Base-by-base conservation (phyloP, 176 grass and related monocot genomes). In the Musa beccarii region DNA sequence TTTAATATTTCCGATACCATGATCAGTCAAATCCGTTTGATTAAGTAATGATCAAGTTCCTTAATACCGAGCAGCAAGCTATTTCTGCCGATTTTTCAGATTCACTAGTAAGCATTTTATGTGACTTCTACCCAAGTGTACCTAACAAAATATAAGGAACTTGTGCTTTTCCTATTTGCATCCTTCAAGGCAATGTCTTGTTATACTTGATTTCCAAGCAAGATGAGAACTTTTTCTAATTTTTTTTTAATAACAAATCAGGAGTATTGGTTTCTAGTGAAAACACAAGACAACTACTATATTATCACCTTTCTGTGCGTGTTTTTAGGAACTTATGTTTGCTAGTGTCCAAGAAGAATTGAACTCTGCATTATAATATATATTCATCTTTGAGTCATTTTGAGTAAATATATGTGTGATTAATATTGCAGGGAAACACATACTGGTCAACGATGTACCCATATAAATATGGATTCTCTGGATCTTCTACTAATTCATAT, bases 381-480 rank as follows among this genome's bases (percentile, higher is more conserved):
- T 70, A 9, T 51, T 7, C 51, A 17, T 51, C 67, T 20, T 20
- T 64, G 11, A 66, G 26, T 28, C 11, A 66, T 66, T 66, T 25
- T 66, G 63, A 66, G 26, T 10, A 66, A 66, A 26, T 66, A 26
- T 13, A 2, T 25, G 11, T 13, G 26, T 26, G 23, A 16, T n/a
- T 61, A 51, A 51, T 19, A 51, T 51, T 70, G 79, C 84, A 98
- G 95, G 86, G 73, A 80, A 94, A 91, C 79, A 88, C 90, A 26
- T 98, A 93, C 86, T 98, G 95, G 95, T 63, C 90, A 83, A 88
- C 82, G 83, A 89, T 89, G 86, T 86, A 91, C 76, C 82, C 86
- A 72, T 98, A 98, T 52, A 98, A 98, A 72, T 98, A 94, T 54
- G 88, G 82, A 70, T 89, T 89, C 81, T 81, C 90, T 84, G 88